Conservation (phyloP, 768 basidiomycete species). For the Kwoniella newhampshirensis region DNA sequence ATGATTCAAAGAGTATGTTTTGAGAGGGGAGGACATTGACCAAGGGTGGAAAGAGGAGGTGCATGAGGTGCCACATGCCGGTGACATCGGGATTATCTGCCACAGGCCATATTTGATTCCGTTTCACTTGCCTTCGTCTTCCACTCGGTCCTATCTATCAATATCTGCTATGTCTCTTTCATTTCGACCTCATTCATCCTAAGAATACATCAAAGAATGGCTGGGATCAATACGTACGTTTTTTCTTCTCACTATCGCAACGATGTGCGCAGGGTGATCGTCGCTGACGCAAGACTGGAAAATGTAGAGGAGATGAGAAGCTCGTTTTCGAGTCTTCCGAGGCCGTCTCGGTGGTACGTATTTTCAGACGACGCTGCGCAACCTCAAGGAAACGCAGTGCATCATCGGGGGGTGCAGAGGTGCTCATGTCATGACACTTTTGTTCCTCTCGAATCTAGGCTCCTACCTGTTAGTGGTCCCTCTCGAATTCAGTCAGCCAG, state of each 20-base stretch:
- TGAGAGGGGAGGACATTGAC: no score
- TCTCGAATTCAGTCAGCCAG: not conserved
- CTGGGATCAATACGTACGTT: slow-evolving; percentile 30
- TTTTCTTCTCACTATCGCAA: no score
- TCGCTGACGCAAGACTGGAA: no score
- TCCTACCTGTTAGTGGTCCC: slow-evolving; percentile 51
- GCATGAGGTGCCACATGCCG: no score
- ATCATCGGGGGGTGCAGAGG: slow-evolving; percentile 48
- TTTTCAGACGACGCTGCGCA: slow-evolving; percentile 10
- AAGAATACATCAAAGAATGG: slow-evolving; percentile 29
- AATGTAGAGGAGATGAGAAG: slow-evolving; percentile 87
- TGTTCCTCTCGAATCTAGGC: slow-evolving; percentile 52
- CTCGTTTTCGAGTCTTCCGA: slow-evolving; percentile 73
- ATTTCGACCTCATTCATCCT: no score
- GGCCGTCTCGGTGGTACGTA: slow-evolving; percentile 66
- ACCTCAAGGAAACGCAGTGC: slow-evolving; percentile 24
- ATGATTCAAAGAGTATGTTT: no score
- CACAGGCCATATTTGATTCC: not conserved
- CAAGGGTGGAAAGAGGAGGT: no score
- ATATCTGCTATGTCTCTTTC: not conserved
- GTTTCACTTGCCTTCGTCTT: not conserved
- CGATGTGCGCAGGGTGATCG: no score
- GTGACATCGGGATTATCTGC: no score
- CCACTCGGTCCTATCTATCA: not conserved
- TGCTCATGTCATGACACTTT: slow-evolving; percentile 48